phyloP scores from a whole-genome alignment of 352 stramenopile genomes.

The Phytophthora sansomeana region DNA sequence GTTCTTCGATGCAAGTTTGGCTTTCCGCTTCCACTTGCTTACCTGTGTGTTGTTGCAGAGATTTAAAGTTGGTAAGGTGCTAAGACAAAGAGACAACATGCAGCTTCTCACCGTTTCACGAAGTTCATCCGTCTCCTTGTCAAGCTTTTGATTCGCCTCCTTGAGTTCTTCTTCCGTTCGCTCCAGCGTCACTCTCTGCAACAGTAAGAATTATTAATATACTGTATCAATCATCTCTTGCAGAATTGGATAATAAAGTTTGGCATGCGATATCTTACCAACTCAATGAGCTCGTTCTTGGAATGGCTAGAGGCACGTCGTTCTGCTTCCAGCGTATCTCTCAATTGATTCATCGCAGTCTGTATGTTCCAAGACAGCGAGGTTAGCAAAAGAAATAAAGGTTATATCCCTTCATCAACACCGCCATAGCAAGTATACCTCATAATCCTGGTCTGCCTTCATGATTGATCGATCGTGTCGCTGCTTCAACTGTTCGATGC shows the following conservation, averaged over 20 bases:
- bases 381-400: background rate
- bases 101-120: constrained; percentile 51
- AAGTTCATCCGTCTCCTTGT: constrained; percentile 72
- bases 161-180: constrained; percentile 57
- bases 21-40: constrained; percentile 78
- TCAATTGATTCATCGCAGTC: constrained; percentile 49
- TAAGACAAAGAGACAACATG: background rate
- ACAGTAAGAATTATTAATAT: too few relatives aligned
- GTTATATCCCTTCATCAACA: background rate
- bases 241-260: background rate
- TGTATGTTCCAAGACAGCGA: constrained; percentile 11
- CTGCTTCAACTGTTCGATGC: constrained; percentile 67
- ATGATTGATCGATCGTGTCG: constrained; percentile 52
- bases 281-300: constrained; percentile 51
- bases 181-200: constrained; percentile 51
- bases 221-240: background rate
- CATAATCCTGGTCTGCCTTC: constrained; percentile 62
- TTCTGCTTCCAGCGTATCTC: constrained; percentile 46
- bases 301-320: constrained; percentile 40
- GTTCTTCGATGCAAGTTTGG: constrained; percentile 61
- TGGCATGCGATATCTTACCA: constrained; percentile 32
- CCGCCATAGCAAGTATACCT: constrained; percentile 41
- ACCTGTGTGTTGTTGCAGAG: constrained; percentile 5
- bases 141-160: constrained; percentile 63
- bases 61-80: constrained; percentile 1